Conservation (phyloP, 495 filamentous ascomycete genomes). For the Aspergillus ostianus region DNA sequence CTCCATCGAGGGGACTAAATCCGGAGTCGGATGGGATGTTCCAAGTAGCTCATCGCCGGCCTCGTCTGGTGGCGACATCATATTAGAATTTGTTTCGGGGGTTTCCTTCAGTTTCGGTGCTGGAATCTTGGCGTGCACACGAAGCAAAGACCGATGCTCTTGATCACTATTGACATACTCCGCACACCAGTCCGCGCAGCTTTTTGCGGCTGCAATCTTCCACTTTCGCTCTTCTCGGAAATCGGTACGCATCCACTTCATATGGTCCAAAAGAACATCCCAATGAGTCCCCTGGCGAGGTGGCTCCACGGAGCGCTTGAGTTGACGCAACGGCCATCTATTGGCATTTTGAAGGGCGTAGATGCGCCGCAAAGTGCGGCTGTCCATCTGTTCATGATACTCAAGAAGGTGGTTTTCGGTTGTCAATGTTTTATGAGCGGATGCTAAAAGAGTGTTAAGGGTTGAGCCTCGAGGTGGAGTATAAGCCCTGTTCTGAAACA, state of each 20-base stretch:
- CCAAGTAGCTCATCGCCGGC: constrained; percentile 31
- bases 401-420: constrained; percentile 74
- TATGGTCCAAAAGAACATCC: constrained; percentile 84
- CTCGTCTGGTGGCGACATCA: constrained; percentile 32
- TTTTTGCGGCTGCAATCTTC: constrained; percentile 79
- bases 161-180: constrained; percentile 67
- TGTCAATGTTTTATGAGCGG: constrained; percentile 78
- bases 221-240: constrained; percentile 92
- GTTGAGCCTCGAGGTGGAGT: constrained; percentile 56
- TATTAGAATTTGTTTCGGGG: constrained; percentile 20
- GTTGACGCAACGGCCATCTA: constrained; percentile 86
- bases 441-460: constrained; percentile 65
- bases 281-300: constrained; percentile 69
- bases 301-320: constrained; percentile 76
- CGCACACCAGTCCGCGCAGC: constrained; percentile 75
- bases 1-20: constrained; percentile 64
- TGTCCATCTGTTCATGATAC: constrained; percentile 79
- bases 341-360: constrained; percentile 86
- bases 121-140: constrained; percentile 56
- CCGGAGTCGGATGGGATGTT: constrained; percentile 60
- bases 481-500: constrained; percentile 71
- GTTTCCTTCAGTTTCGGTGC: constrained; percentile 17
- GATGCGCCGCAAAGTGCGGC: constrained; percentile 75
- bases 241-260: constrained; percentile 97
- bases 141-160: constrained; percentile 62